phyloP scores from a whole-genome alignment of 768 basidiomycete species.

The Phylloporus sp. region DNA sequence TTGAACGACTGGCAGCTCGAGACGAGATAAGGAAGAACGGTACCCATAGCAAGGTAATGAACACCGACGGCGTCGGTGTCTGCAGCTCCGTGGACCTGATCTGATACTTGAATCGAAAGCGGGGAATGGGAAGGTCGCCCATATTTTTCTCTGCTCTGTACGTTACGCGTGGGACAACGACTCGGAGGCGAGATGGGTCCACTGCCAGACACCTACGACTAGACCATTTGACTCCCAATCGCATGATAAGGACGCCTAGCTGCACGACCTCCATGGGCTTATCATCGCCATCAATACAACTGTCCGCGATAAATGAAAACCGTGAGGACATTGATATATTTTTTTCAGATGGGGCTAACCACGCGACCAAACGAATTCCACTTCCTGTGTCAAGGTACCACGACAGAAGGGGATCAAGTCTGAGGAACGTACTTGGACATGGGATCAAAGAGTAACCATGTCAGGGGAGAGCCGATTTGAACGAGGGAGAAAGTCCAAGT shows the following conservation, averaged over 20 bases:
- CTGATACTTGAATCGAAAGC: neutral
- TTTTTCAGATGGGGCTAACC: neutral
- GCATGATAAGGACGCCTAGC: slow-evolving; percentile 5
- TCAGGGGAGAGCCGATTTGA: neutral
- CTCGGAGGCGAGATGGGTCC: too few species aligned
- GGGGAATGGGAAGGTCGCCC: neutral
- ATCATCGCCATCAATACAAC: neutral
- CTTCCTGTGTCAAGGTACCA: neutral
- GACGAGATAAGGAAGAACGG: slow-evolving; percentile 15
- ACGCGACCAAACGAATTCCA: neutral
- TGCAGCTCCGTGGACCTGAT: too few species aligned
- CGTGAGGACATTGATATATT: neutral
- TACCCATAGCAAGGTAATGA: neutral
- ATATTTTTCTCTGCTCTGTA: too few species aligned
- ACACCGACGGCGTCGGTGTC: neutral
- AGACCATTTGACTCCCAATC: too few species aligned
- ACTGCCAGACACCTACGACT: too few species aligned
- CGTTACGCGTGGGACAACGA: too few species aligned
- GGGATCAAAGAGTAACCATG: too few species aligned
- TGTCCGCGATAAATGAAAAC: neutral
- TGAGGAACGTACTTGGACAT: neutral
- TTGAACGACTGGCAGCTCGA: neutral
- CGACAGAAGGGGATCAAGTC: neutral
- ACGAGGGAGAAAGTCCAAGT: neutral
- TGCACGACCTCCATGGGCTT: neutral